Evolutionary conservation across 169 alveolate genomes (phyloP).

Genomic region (Cryptosporidium tyzzeri): DNA sequence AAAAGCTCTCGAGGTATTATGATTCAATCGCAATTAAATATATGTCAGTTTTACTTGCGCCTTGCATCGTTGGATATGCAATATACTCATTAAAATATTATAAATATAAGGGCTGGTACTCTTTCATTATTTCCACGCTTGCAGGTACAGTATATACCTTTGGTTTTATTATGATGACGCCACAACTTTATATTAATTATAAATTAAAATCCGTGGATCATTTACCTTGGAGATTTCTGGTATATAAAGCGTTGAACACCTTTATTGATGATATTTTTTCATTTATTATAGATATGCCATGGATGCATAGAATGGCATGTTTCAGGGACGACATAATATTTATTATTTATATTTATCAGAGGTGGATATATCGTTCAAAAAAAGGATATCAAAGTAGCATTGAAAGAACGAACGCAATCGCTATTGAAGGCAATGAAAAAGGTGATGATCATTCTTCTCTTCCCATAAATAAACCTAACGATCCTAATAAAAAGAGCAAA

Average conservation of each 20-base stretch:
- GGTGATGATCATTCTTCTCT: background rate
- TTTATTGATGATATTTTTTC: slow-evolving; percentile 98
- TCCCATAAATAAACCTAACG: background rate
- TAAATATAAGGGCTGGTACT: slow-evolving; percentile 95
- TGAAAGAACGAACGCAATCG: background rate
- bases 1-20: slow-evolving; percentile 87
- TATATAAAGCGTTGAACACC: slow-evolving; percentile 95
- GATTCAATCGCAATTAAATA: slow-evolving; percentile 92
- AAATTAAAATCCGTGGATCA: slow-evolving; percentile 98
- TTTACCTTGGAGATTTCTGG: slow-evolving; percentile 97
- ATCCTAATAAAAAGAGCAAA: background rate
- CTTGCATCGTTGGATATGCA: slow-evolving; percentile 91
- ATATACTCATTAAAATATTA: slow-evolving; percentile 90
- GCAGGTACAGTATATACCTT: slow-evolving; percentile 94
- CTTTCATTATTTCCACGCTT: slow-evolving; percentile 91
- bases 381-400: slow-evolving; percentile 73
- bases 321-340: slow-evolving; percentile 99
- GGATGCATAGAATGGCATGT: slow-evolving; percentile 95
- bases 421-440: background rate
- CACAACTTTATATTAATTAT: slow-evolving; percentile 98
- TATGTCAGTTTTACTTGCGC: slow-evolving; percentile 89
- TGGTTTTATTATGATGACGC: slow-evolving; percentile 96
- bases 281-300: slow-evolving; percentile 97
- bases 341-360: slow-evolving; percentile 94
- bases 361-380: slow-evolving; percentile 92